phyloP scores from a whole-genome alignment of 2,329 filamentous ascomycete species.

The Orbilia javanica region DNA sequence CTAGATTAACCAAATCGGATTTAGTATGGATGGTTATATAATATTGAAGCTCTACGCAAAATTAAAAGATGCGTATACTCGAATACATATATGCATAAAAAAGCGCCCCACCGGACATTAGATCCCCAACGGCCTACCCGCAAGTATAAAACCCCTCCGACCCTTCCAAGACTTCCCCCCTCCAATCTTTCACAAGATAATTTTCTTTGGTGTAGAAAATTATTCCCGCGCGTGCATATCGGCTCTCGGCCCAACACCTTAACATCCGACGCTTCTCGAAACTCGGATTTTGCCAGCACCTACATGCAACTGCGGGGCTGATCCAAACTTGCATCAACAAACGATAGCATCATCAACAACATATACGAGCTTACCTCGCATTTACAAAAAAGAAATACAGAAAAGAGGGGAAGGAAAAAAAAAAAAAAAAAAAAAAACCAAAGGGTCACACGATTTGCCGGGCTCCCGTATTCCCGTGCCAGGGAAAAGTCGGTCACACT shows the following conservation, averaged over 20 bases:
- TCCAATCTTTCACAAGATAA: background rate
- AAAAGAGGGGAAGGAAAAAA: background rate
- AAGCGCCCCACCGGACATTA: background rate
- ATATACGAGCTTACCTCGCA: background rate
- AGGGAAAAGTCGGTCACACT: background rate
- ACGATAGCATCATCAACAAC: background rate
- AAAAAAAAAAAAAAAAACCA: background rate
- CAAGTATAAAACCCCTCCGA: conserved; percentile 4
- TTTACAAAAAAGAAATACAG: background rate
- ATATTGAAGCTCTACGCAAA: background rate
- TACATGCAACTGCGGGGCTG: background rate
- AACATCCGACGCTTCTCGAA: conserved; percentile 2
- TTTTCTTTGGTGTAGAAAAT: background rate
- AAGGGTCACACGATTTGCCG: conserved; percentile 1
- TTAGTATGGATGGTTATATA: background rate
- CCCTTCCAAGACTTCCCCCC: background rate
- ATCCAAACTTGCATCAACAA: background rate
- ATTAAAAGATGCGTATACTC: no score
- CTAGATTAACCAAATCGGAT: background rate
- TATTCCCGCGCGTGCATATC: background rate
- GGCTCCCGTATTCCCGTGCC: background rate
- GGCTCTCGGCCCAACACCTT: background rate
- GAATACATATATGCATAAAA: background rate
- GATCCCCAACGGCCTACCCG: background rate
- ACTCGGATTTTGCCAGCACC: background rate